Conservation (phyloP, 1,284 basidiomycete genomes). For the Schizophyllum amplum region DNA sequence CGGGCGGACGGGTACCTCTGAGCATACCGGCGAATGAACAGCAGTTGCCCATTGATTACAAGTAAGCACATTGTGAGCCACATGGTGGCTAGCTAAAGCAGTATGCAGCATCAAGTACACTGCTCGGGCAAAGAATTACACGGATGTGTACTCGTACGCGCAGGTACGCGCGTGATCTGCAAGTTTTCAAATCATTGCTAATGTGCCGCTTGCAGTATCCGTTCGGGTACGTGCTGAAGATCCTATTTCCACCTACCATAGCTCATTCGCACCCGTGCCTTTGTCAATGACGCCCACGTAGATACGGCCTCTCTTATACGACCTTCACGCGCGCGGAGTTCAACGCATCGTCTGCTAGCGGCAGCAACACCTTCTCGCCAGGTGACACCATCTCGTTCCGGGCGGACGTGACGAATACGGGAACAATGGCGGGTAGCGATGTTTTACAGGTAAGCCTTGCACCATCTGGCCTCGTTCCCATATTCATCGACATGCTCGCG, state of each 20-base stretch:
- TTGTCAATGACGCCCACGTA: too few relatives aligned
- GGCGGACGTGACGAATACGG: conserved; percentile 19
- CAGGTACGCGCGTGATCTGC: not conserved
- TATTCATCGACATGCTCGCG: not conserved
- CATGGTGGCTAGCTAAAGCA: too few relatives aligned
- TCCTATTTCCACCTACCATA: too few relatives aligned
- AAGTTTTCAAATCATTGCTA: too few relatives aligned
- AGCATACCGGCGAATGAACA: conserved; percentile 19
- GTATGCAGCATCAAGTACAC: conserved; percentile 18
- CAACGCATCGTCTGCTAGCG: conserved; percentile 16
- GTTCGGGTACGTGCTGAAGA: too few relatives aligned
- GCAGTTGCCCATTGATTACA: conserved; percentile 21
- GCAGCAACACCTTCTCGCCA: conserved; percentile 15
- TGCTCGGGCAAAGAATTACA: conserved; percentile 19
- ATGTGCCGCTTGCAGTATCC: too few relatives aligned
- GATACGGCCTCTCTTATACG: conserved; percentile 22
- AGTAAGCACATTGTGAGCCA: conserved; percentile 9
- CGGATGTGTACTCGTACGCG: conserved; percentile 18
- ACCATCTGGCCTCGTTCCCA: not conserved
- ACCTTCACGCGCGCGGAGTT: conserved; percentile 18
- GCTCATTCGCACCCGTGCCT: too few relatives aligned
- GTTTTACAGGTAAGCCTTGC: conserved; percentile 16
- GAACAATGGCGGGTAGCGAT: conserved; percentile 17
- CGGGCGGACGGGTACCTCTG: conserved; percentile 20
- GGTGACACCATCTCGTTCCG: conserved; percentile 21